Evolutionary conservation across 2,329 filamentous ascomycete species (phyloP), one percentile per base, ranked within the genome.

Genomic region (Ophiosphaerella narmari): DNA sequence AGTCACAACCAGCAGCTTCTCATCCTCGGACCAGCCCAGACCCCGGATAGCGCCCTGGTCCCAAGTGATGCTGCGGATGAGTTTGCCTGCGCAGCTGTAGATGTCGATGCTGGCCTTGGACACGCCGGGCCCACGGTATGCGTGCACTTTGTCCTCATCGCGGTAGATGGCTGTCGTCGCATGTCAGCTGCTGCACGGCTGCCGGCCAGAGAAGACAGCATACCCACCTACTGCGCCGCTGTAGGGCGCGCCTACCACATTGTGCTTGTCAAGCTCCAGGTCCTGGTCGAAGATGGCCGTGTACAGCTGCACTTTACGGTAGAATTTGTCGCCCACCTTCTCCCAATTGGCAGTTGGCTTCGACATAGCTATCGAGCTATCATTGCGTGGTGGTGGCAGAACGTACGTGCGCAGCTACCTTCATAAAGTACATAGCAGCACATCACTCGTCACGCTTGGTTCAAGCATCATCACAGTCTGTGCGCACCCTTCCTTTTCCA

Each of bases 21-120:
- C 94, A 59, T 97, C 91, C 66, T 96, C 93, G 16, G 92, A 96
- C 94, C 94, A 99, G 31, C 94, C 94, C 16, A 99, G 81, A 2
- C 90, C 91, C 72, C 87, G 89, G 67, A 99, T 90, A 3, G 86
- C 80, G 39, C 90, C 90, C 75, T 92, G 90, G 65, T 97, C 93
- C 92, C 93, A 97, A 70, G 80, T 84, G 59, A 97, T 91, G 68
- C 85, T 86, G 65, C 88, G 87, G 55, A 99, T 87, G 50, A 91
- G 84, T 78, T 91, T 94, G 46, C 94, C 94, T 9, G 94, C 88
- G 73, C 88, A 93, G 69, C 90, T 96, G 79, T 97, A 97, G 46
- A 99, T 86, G 70, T 97, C 91, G 75, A 99, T 96, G 63, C 86
- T 89, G 16, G 91, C 86, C 75, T 92, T 96, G 13, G 85, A 79